These are phyloP conservation scores for Hymenoscyphus scutula DNA, from an alignment of 2,329 filamentous ascomycete species.

Conservation along the genomic window DNA sequence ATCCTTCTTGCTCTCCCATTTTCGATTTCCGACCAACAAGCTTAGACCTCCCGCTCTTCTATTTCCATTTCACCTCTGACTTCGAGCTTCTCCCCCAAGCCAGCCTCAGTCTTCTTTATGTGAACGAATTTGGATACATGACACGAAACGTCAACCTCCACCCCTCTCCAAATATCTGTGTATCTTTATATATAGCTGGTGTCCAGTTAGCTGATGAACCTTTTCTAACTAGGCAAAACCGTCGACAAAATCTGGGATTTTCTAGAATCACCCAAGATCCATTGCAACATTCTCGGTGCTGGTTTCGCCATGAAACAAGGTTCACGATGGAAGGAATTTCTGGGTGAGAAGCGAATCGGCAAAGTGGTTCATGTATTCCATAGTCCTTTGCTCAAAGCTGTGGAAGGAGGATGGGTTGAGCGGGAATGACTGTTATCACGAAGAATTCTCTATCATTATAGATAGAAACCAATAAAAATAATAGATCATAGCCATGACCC, in stretches of 20 bases:
- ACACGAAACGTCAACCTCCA: neutral
- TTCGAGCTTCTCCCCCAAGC: too few species aligned
- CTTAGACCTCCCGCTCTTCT: too few species aligned
- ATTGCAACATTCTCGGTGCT: constrained; percentile 23
- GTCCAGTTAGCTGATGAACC: too few species aligned
- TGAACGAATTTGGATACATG: too few species aligned
- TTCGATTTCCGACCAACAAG: too few species aligned
- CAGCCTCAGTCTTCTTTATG: too few species aligned
- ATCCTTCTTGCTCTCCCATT: neutral
- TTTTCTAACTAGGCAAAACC: constrained; percentile 21
- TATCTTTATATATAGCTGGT: too few species aligned
- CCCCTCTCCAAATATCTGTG: too few species aligned
- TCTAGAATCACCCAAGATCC: constrained; percentile 23
- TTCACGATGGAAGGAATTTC: constrained; percentile 21
- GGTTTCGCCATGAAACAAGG: constrained; percentile 34
- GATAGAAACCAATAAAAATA: neutral
- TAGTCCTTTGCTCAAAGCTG: constrained; percentile 27
- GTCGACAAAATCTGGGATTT: constrained; percentile 31
- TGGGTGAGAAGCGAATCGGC: constrained; percentile 21
- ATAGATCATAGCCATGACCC: neutral
- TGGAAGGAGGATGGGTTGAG: constrained; percentile 36
- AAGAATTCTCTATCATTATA: neutral
- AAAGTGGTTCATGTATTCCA: constrained; percentile 28
- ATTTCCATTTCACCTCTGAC: too few species aligned
- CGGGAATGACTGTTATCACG: neutral